Base-by-base conservation (phyloP, 2,329 filamentous ascomycete species). In the Colletotrichum sp. region DNA sequence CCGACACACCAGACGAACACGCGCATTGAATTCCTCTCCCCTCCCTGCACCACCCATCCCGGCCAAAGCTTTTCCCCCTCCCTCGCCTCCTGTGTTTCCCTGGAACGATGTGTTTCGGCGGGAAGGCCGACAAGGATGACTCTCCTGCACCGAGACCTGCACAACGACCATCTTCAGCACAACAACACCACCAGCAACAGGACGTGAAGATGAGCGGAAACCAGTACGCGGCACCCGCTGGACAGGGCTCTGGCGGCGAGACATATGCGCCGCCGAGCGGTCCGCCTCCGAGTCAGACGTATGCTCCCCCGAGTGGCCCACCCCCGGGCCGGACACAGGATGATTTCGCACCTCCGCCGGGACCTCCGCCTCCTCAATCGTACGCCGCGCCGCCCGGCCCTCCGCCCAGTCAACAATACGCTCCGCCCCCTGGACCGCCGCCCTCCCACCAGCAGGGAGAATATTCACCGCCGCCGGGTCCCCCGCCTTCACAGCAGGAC, bases 71-170 rank as follows among this genome's bases (percentile, higher is more conserved):
- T 68, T 30, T 8, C 32, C 68, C n/a, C n/a, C 59, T 22, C 19
- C n/a, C 11, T n/a, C 16, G 75, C 49, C 63, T n/a, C 2, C 64
- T 16, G 25, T 25, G 25, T 49, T 49, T 19, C 8, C 11, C 15
- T n/a, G 36, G 62, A 9, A 71, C 27, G 12, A 90, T 90, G 89
- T 90, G 89, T 81, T 90, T 90, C 78, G 87, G 88, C 61, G 83
- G 83, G 78, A 88, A 87, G 66, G 84, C 87, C 72, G 84, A 86
- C 65, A 79, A 81, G 66, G 80, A 82, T 39, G 80, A 85, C 75
- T 85, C 86, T 34, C 84, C 84, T 25, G 82, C 86, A 9, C 84
- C 88, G 5, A 83, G 86, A 34, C 88, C 87, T 12, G 82, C 67
- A 16, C 82, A 82, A 79, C 78, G n/a, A 49, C 73, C 59, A 57